Base-by-base conservation (phyloP, 2,329 filamentous ascomycete genomes). In the Ilyonectria destructans region DNA sequence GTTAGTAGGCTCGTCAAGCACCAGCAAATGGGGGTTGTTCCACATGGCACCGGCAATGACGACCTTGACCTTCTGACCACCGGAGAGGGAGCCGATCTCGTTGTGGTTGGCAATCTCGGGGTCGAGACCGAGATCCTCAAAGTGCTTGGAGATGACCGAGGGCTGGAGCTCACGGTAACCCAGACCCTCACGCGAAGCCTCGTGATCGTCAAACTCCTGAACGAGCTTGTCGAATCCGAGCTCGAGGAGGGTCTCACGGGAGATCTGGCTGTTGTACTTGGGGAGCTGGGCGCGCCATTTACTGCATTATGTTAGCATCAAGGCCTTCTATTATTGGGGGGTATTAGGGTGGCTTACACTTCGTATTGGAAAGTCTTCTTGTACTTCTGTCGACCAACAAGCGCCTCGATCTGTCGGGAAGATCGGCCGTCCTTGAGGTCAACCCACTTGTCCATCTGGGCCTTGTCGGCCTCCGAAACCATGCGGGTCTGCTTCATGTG, bases 321-420 rank as follows among this genome's bases (percentile, higher is more conserved):
- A n/a, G n/a, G 10, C 40, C 10, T 31, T 15, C n/a, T 21, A 8
- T 7, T 1, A n/a, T 37, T 15, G 19, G 9, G 31, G 8, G 19
- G 56, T n/a, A 13, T 21, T 31, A 23, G 37, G n/a, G 13, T 5
- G 58, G 84, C 89, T 86, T 88, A 92, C 89, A 98, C 90, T 86
- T 98, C 96, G 80, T 98, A 98, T 87, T 98, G 95, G 89, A 97
- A 98, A 46, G 92, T 93, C 90, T 99, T 99, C 91, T 99, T 98
- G 86, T 90, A 98, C 86, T 99, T 99, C 81, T 98, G 95, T 75
- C 96, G 93, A 87, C 96, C 96, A 75, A 99, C 97, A 31, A 99
- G 87, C 17, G 93, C 87, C 81, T 99, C 96, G 58, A 99, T 86
- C 79, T 93, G 93, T 70, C 92, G 90, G 26, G 87, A 82, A 13